Conservation (phyloP, 768 basidiomycete species). For the Glaciozyma martinii region DNA sequence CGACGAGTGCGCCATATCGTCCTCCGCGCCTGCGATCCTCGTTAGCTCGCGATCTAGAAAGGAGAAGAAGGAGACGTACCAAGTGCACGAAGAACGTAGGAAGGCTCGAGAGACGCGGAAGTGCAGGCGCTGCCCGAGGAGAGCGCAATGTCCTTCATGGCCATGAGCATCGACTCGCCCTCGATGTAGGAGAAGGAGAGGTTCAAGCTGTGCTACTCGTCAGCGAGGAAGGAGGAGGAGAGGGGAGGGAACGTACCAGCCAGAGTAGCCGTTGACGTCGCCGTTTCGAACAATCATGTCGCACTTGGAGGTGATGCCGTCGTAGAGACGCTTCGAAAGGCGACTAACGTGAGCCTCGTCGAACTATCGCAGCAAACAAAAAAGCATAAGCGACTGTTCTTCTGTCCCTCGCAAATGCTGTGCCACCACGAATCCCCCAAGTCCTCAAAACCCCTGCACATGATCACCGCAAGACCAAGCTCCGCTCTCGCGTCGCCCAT, state of each 20-base stretch:
- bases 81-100: constrained; percentile 91
- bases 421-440: neutral
- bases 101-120: constrained; percentile 94
- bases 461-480: constrained; percentile 46
- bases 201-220: constrained; percentile 49
- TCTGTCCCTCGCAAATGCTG: neutral
- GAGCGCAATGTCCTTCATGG: constrained; percentile 93
- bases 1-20: constrained; percentile 98
- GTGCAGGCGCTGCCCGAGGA: constrained; percentile 98
- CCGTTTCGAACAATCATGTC: constrained; percentile 92
- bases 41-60: neutral
- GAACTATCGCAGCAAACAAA: constrained; percentile 46
- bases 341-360: constrained; percentile 66
- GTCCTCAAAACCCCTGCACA: constrained; percentile 87
- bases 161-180: constrained; percentile 95
- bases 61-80: constrained; percentile 49
- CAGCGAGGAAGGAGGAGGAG: neutral
- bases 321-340: constrained; percentile 70
- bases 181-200: constrained; percentile 94
- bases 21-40: constrained; percentile 61
- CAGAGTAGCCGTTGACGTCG: constrained; percentile 80
- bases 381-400: neutral
- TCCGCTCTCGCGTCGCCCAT: no score
- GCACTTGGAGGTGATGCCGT: constrained; percentile 70
- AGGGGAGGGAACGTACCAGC: constrained; percentile 47